A percentile compares a stretch with the other conserved stretches of the same genome.
phyloP scores from a whole-genome alignment of 2,329 filamentous ascomycete species.

The Monilinia laxa region DNA sequence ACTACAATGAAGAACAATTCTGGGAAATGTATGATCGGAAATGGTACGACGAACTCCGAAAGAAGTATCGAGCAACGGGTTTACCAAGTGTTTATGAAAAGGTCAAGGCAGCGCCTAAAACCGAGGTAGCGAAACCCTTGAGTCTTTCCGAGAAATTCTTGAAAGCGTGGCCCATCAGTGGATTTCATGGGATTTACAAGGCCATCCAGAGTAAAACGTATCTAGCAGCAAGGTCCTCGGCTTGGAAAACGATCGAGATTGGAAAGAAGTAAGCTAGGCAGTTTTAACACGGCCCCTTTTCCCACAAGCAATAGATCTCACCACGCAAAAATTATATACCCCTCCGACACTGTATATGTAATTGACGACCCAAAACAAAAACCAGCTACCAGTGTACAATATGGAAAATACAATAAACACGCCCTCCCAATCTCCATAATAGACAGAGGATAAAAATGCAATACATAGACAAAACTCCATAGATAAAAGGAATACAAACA shows the following conservation, averaged over 20 bases:
- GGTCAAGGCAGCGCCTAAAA: constrained; percentile 53
- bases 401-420: background rate
- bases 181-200: constrained; percentile 59
- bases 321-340: background rate
- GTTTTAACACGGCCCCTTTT: no score
- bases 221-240: constrained; percentile 33
- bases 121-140: constrained; percentile 49
- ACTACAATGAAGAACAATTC: constrained; percentile 73
- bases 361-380: background rate
- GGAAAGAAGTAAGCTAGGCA: background rate
- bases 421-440: no score
- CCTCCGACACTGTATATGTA: background rate
- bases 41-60: constrained; percentile 62
- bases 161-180: constrained; percentile 57
- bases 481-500: no score
- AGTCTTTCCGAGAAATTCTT: constrained; percentile 44
- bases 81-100: constrained; percentile 72
- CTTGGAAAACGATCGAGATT: constrained; percentile 30
- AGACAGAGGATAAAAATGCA: no score
- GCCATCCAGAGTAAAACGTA: constrained; percentile 53
- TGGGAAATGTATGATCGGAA: constrained; percentile 60
- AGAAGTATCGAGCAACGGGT: constrained; percentile 60
- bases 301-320: background rate
- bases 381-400: background rate
- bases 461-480: no score